Base-by-base conservation (phyloP, 176 grass and related monocot species). In the Tuctoria greenei region DNA sequence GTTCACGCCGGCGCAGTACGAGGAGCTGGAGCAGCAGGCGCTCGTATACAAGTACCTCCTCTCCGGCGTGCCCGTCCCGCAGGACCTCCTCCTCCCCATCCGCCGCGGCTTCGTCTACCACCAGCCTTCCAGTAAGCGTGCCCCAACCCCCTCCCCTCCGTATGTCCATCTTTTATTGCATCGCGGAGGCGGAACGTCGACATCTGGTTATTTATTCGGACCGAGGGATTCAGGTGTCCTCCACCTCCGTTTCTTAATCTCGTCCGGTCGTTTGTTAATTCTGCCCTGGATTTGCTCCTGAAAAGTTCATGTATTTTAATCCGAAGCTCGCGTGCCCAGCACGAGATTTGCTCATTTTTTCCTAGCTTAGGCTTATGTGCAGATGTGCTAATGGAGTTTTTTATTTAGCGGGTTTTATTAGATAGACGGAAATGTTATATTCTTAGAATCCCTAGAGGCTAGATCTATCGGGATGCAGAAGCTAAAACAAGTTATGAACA, bases 31-130 rank as follows among this genome's bases (percentile, higher is more conserved):
- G 86, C 86, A 86, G 31, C 95, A 98, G 74, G 91, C 84, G 61
- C 95, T 93, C 44, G 85, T 98, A 9, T 93, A 87, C 84, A 94
- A 98, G 89, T 87, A 98, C 86, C 85, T 98, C 61, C 81, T 89
- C 46, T 84, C 88, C 65, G 95, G 95, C 50, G 91, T 90, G 14
- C 86, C 95, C 49, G 73, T 98, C 55, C 95, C 95, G 54, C 72
- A 68, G 82, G 88, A 98, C 74, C 95, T 98, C 50, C 84, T 98
- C 52, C 71, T 90, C 66, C 79, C 84, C 8, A 73, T 98, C 60
- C 86, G 91, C 62, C 85, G 86, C 23, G 90, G 89, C 59, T 86
- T 90, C 69, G 91, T 78, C 72, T 94, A 84, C 86, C 83, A 85
- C 84, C 83, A 84, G 46, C 73, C 72, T 10, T 23, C 84, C 24